Evolutionary conservation across 768 basidiomycete genomes (phyloP).

Genomic region (Russula sp.): DNA sequence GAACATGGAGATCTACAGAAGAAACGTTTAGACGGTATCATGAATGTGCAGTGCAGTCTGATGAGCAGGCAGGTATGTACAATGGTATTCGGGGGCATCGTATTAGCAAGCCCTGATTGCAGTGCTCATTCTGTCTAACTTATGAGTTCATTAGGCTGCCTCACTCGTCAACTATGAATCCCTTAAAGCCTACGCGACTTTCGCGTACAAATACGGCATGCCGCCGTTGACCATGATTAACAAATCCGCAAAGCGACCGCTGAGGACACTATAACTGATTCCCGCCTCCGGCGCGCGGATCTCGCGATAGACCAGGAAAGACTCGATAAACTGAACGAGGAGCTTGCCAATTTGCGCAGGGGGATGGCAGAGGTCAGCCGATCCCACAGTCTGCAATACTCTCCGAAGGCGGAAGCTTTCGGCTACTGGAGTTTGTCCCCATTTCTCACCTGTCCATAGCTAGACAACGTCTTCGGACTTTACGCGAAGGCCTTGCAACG

Average conservation of each 20-base stretch:
- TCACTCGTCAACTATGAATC: background rate
- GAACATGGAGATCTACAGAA: too few species aligned
- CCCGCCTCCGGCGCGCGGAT: slow-evolving; percentile 48
- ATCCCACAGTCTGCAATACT: background rate
- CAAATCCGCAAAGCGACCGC: slow-evolving; percentile 52
- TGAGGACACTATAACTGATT: slow-evolving; percentile 44
- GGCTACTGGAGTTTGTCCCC: too few species aligned
- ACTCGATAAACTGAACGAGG: slow-evolving; percentile 52
- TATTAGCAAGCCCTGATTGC: too few species aligned
- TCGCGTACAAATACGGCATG: slow-evolving; percentile 54
- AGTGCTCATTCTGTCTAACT: too few species aligned
- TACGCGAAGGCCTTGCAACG: slow-evolving; percentile 59
- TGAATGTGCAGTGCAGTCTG: too few species aligned
- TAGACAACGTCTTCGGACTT: slow-evolving; percentile 55
- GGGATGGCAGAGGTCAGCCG: slow-evolving; percentile 61
- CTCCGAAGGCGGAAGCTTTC: background rate
- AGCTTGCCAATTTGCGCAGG: slow-evolving; percentile 48
- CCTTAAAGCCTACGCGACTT: slow-evolving; percentile 52
- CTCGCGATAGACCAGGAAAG: slow-evolving; percentile 46
- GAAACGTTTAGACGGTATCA: too few species aligned
- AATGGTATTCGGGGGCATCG: too few species aligned
- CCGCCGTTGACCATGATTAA: slow-evolving; percentile 57
- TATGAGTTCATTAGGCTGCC: background rate
- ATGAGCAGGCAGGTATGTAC: too few species aligned
- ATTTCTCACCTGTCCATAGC: slow-evolving; percentile 36